These are phyloP conservation scores for Tetrapisispora fleetii DNA, from an alignment of 805 yeast species.

Conservation along the genomic window DNA sequence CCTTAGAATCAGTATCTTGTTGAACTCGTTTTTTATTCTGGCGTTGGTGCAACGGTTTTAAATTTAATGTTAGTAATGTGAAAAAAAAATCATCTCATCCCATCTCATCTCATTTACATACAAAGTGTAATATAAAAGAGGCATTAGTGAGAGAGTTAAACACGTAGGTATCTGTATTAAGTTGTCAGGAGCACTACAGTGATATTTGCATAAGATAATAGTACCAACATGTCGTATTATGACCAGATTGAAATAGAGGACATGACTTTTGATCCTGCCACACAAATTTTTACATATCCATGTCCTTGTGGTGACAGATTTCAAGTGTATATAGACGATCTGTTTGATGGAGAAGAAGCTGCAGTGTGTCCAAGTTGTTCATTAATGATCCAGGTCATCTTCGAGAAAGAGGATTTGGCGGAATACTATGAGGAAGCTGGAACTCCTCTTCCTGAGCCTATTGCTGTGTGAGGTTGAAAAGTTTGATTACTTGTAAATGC, in stretches of 20 bases:
- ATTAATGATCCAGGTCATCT: slow-evolving; percentile 83
- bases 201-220: neutral
- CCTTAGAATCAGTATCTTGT: neutral
- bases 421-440: slow-evolving; percentile 34
- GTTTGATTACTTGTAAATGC: neutral
- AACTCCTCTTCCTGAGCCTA: slow-evolving; percentile 21
- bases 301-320: slow-evolving; percentile 98
- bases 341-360: slow-evolving; percentile 81
- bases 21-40: neutral
- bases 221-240: slow-evolving; percentile 33
- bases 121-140: neutral
- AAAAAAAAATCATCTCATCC: neutral
- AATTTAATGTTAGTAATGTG: neutral
- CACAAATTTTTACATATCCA: slow-evolving; percentile 81
- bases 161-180: too few relatives aligned
- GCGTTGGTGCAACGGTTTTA: neutral
- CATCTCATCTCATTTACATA: neutral
- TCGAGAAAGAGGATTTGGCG: slow-evolving; percentile 49
- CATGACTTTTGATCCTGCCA: slow-evolving; percentile 78
- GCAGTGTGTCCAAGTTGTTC: slow-evolving; percentile 98
- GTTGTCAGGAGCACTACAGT: neutral
- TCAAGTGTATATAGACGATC: slow-evolving; percentile 75
- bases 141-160: too few relatives aligned
- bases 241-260: slow-evolving; percentile 97
- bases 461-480: neutral